Evolutionary conservation across 257 asterid genomes (phyloP), one percentile per base, ranked within the genome.

Genomic region (Rauvolfia tetraphylla): DNA sequence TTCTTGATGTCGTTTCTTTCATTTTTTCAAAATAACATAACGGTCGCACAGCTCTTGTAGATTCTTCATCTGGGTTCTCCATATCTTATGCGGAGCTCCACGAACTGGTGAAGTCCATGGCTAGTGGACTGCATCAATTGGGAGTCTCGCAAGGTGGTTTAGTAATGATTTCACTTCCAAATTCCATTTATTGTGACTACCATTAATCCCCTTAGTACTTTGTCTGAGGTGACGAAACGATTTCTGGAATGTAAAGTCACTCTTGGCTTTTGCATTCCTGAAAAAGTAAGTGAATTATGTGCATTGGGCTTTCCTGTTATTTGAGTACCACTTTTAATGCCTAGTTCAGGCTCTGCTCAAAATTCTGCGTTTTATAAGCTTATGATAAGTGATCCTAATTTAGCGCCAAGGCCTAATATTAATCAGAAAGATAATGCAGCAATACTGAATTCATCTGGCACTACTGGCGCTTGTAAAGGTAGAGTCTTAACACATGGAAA

Each of bases 71-170:
- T 41, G 98, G 95, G 81, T 63, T 84, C 31, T 84, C 93, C 0
- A 14, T 92, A 46, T 77, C 92, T 14, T 89, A 92, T 83, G 75
- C 88, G 12, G 74, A 79, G 74, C 78, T 92, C 62, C 57, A 5
- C 54, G 78, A 87, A 20, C 76, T 89, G 87, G 87, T 90, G 38
- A 85, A 85, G 80, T 89, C 97, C 75, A 74, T 87, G 85, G 96
- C 97, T 38, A 73, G 88, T 76, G 95, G 96, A 8, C 82, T 92
- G 17, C 90, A 89, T 80, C 85, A 72, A 27, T 67, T 84, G 81
- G 95, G 93, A 1, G 90, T 92, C 65, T 76, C 79, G 73, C 78
- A 86, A 81, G 96, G 96, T 74, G 96, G 88, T 78, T 89, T 90
- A 0, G 84, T 89, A 58, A 79, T 90, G 76, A 84, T 89, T 81